These are phyloP conservation scores for Fusarium praegraminearum DNA, from an alignment of 2,329 filamentous ascomycete genomes.

Conservation along the genomic window DNA sequence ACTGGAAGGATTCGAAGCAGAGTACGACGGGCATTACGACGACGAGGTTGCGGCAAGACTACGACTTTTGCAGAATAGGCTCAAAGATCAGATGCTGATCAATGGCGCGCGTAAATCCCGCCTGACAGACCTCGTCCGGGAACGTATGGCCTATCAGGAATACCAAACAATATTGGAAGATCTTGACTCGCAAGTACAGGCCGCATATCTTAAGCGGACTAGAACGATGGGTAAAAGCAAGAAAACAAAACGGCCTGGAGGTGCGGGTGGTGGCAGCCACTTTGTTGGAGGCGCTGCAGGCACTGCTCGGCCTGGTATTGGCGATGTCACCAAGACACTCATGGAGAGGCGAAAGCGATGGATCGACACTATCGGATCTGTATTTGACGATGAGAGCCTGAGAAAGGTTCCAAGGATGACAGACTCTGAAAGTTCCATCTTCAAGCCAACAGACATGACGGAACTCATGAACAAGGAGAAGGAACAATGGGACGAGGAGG, in stretches of 20 bases:
- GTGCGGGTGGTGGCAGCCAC: conserved; percentile 78
- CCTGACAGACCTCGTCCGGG: conserved; percentile 86
- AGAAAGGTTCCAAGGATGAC: conserved; percentile 74
- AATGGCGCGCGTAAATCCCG: conserved; percentile 93
- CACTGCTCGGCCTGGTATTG: conserved; percentile 82
- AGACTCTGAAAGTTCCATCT: conserved; percentile 77
- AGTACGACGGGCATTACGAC: conserved; percentile 91
- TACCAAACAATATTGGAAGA: conserved; percentile 98
- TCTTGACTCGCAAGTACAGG: conserved; percentile 92
- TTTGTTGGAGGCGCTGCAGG: conserved; percentile 68
- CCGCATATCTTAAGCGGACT: conserved; percentile 94
- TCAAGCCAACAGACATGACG: conserved; percentile 78
- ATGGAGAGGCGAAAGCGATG: conserved; percentile 93
- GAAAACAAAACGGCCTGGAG: conserved; percentile 85
- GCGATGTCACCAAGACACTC: conserved; percentile 88
- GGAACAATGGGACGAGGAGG: conserved; percentile 85
- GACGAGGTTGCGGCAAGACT: conserved; percentile 94
- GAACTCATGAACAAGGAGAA: conserved; percentile 79
- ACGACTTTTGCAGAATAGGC: conserved; percentile 83
- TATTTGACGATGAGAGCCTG: conserved; percentile 86
- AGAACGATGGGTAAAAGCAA: conserved; percentile 94
- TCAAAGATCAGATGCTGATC: conserved; percentile 84
- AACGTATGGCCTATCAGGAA: conserved; percentile 95
- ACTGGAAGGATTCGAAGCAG: conserved; percentile 71
- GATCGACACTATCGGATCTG: conserved; percentile 90